Percentiles rank a stretch among this genome's conserved stretches.
phyloP scores from a whole-genome alignment of 768 basidiomycete genomes.

The Candolleomyces aberdarensis region DNA sequence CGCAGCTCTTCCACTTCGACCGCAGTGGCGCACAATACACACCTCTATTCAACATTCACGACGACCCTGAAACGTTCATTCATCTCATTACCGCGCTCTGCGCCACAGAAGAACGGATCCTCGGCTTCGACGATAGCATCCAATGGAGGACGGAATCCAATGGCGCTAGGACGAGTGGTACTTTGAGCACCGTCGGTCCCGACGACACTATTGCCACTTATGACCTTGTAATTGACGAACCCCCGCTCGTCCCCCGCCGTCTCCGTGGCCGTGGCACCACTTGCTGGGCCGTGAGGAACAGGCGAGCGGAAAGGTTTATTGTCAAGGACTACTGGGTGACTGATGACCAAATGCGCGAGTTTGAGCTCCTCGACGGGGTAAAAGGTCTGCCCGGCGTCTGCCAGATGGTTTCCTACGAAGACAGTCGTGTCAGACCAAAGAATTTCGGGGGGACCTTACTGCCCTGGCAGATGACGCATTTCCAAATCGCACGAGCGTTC shows the following conservation, averaged over 20 bases:
- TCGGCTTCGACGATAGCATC: slow-evolving; percentile 1
- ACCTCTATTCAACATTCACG: not conserved
- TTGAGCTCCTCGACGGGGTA: not conserved
- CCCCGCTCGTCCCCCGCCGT: not conserved
- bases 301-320: not conserved
- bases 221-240: not conserved
- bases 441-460: not conserved
- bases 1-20: slow-evolving; percentile 4
- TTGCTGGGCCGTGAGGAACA: not conserved
- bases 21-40: slow-evolving; percentile 1
- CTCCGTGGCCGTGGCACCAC: slow-evolving; percentile 1
- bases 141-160: not conserved
- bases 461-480: not conserved
- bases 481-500: not conserved
- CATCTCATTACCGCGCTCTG: not conserved
- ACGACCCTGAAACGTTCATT: not conserved
- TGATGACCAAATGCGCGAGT: not conserved
- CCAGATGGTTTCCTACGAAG: not conserved
- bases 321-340: not conserved
- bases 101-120: not conserved
- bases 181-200: not conserved
- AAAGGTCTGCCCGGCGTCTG: not conserved
- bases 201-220: not conserved
- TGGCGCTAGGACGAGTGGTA: not conserved
- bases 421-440: not conserved